Conservation (phyloP, 768 basidiomycete genomes). For the Phlebiopsis flavidoalba region DNA sequence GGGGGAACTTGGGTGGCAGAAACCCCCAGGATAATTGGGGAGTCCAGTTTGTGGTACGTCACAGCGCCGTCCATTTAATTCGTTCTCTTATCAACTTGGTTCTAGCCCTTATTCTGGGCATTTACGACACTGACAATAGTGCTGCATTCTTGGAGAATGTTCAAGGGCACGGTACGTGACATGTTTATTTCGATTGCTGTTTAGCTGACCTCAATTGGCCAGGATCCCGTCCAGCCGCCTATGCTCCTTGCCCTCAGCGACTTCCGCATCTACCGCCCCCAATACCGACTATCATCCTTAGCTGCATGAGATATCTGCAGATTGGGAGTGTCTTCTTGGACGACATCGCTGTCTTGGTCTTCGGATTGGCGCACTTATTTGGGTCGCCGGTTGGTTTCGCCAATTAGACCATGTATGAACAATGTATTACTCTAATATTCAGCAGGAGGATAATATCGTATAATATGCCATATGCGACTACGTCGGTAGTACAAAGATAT, state of each 20-base stretch:
- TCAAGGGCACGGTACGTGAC: slow-evolving; percentile 57
- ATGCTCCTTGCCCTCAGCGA: slow-evolving; percentile 50
- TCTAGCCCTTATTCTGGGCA: slow-evolving; percentile 78
- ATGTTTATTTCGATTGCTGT: neutral
- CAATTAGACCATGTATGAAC: slow-evolving; percentile 9
- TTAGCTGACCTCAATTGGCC: neutral
- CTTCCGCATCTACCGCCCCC: slow-evolving; percentile 65
- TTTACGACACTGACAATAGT: slow-evolving; percentile 69
- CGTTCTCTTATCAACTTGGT: neutral
- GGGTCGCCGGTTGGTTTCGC: slow-evolving; percentile 22
- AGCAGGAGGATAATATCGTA: neutral
- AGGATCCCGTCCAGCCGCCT: slow-evolving; percentile 60
- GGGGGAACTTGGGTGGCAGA: slow-evolving; percentile 46
- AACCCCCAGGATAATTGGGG: slow-evolving; percentile 36
- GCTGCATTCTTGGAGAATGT: slow-evolving; percentile 68
- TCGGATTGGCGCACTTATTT: slow-evolving; percentile 56
- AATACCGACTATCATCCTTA: slow-evolving; percentile 55
- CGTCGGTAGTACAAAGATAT: neutral
- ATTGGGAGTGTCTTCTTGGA: slow-evolving; percentile 66
- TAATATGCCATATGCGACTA: neutral
- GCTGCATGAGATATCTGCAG: slow-evolving; percentile 60
- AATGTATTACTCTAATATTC: neutral
- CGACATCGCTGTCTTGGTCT: slow-evolving; percentile 62
- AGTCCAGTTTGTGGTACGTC: slow-evolving; percentile 55
- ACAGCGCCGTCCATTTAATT: neutral